These are phyloP conservation scores for Boletus subluridellus DNA, from an alignment of 1,284 basidiomycete species.

Conservation along the genomic window DNA sequence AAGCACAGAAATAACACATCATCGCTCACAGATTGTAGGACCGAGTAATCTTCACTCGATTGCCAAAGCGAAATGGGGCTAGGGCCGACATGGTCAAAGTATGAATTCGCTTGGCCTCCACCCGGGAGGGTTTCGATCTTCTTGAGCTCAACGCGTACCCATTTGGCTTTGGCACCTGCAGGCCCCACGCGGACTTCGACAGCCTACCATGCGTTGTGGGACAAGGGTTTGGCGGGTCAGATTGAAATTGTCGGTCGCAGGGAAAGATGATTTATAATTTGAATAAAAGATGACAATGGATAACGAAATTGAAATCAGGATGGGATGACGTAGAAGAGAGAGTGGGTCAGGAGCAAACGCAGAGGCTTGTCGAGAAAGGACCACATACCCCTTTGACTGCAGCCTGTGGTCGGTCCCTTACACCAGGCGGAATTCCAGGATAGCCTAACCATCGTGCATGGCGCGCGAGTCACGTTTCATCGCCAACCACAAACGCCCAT, in stretches of 20 bases:
- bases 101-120: slow-evolving; percentile 63
- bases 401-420: slow-evolving; percentile 68
- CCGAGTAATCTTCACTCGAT: slow-evolving; percentile 66
- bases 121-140: slow-evolving; percentile 81
- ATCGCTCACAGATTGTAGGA: slow-evolving; percentile 60
- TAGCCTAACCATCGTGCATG: slow-evolving; percentile 52
- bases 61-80: slow-evolving; percentile 71
- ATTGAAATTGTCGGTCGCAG: neutral
- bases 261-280: neutral
- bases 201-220: slow-evolving; percentile 45
- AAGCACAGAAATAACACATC: neutral
- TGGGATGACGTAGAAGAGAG: neutral
- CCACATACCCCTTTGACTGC: slow-evolving; percentile 73
- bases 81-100: slow-evolving; percentile 68
- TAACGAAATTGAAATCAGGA: neutral
- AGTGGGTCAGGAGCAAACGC: slow-evolving; percentile 2
- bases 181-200: slow-evolving; percentile 74
- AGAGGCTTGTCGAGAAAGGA: neutral
- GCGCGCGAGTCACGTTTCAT: neutral
- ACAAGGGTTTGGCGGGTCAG: neutral
- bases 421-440: slow-evolving; percentile 73
- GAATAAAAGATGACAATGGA: neutral
- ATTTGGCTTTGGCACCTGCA: slow-evolving; percentile 82
- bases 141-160: slow-evolving; percentile 82
- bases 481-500: neutral